These are phyloP conservation scores for Verticillium isaacii DNA, from an alignment of 2,329 filamentous ascomycete genomes.

Conservation along the genomic window DNA sequence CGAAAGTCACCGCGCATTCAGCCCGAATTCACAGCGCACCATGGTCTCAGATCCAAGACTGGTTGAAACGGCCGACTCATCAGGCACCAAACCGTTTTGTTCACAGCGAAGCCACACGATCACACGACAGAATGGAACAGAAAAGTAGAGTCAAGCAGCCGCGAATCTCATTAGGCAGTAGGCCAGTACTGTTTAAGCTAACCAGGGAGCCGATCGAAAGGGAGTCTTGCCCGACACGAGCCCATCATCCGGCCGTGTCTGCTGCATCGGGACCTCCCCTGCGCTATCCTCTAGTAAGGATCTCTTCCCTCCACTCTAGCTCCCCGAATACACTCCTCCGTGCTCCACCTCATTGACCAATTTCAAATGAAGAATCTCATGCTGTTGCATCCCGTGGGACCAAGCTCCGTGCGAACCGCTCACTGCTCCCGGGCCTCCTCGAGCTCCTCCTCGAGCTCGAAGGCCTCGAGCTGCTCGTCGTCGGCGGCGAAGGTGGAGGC, in stretches of 20 bases:
- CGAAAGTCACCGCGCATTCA: no score
- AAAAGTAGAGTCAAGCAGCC: constrained; percentile 2
- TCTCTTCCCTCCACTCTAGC: not conserved
- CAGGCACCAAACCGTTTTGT: not conserved
- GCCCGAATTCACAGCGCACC: no score
- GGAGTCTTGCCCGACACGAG: not conserved
- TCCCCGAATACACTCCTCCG: not conserved
- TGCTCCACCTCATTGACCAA: not conserved
- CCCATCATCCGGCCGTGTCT: not conserved
- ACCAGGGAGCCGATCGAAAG: not conserved
- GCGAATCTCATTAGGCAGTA: constrained; percentile 4
- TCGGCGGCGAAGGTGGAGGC: constrained; percentile 4
- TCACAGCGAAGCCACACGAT: not conserved
- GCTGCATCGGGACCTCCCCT: not conserved
- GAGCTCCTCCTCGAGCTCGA: constrained; percentile 1
- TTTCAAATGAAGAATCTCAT: not conserved
- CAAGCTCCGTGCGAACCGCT: not conserved
- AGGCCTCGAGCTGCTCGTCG: constrained; percentile 8
- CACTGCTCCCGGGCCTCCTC: not conserved
- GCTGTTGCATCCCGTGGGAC: not conserved
- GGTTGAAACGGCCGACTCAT: not conserved
- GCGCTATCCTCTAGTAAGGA: constrained; percentile 3
- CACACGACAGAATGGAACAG: not conserved
- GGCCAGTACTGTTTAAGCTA: constrained; percentile 4
- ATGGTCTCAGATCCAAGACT: not conserved